Conservation (phyloP, 495 filamentous ascomycete species). For the Cairneyella variabilis region DNA sequence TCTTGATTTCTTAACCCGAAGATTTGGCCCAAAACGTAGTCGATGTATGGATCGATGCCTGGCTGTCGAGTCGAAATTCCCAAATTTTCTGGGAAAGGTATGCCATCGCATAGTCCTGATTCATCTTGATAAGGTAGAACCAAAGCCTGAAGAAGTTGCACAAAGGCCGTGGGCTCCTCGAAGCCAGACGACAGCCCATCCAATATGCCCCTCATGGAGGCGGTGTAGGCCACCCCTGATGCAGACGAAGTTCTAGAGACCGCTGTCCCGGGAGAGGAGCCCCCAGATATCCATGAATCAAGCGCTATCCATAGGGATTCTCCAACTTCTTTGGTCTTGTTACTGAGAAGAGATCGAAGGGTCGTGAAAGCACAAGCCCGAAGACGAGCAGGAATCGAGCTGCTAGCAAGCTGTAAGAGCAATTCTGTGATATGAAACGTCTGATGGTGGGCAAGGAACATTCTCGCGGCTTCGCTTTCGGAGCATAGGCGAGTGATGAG, state of each 20-base stretch:
- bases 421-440: slow-evolving; percentile 58
- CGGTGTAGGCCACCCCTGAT: slow-evolving; percentile 5
- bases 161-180: slow-evolving; percentile 79
- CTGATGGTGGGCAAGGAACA: slow-evolving; percentile 63
- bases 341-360: slow-evolving; percentile 61
- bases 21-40: slow-evolving; percentile 76
- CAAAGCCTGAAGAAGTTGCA: slow-evolving; percentile 66
- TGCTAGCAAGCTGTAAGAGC: slow-evolving; percentile 65
- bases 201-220: slow-evolving; percentile 29
- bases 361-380: slow-evolving; percentile 71
- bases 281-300: slow-evolving; percentile 68
- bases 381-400: slow-evolving; percentile 66
- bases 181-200: slow-evolving; percentile 57
- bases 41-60: slow-evolving; percentile 87
- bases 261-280: slow-evolving; percentile 32
- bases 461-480: slow-evolving; percentile 62
- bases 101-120: slow-evolving; percentile 58
- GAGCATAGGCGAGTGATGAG: slow-evolving; percentile 74
- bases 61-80: slow-evolving; percentile 74
- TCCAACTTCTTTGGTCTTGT: slow-evolving; percentile 56
- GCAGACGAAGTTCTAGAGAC: slow-evolving; percentile 16
- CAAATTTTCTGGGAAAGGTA: slow-evolving; percentile 86
- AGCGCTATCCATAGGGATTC: slow-evolving; percentile 64
- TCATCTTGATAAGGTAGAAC: slow-evolving; percentile 56
- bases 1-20: slow-evolving; percentile 61